Conservation (phyloP, 1,139 yeast species). For the Taphrina populina region DNA sequence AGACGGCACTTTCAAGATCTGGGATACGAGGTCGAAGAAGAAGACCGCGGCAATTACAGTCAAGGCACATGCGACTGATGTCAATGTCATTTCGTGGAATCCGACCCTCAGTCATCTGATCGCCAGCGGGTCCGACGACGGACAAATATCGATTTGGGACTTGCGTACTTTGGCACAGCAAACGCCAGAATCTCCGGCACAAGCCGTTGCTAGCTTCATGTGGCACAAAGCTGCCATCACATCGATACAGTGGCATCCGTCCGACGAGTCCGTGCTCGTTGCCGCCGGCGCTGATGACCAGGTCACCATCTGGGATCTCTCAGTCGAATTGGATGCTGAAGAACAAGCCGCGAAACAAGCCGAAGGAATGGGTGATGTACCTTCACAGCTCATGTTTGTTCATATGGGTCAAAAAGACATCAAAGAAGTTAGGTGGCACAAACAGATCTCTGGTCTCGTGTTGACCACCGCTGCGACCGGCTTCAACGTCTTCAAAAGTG, state of each 20-base stretch:
- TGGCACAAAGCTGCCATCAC: conserved; percentile 95
- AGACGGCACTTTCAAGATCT: conserved; percentile 87
- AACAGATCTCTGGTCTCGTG: conserved; percentile 92
- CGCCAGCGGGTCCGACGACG: conserved; percentile 97
- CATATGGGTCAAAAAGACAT: conserved; percentile 94
- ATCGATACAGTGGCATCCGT: conserved; percentile 88
- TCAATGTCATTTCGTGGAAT: conserved; percentile 96
- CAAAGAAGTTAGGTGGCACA: conserved; percentile 97
- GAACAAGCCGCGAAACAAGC: conserved; percentile 75
- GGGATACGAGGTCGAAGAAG: conserved; percentile 89
- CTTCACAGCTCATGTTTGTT: conserved; percentile 91
- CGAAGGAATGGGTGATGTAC: conserved; percentile 82
- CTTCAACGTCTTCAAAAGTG: conserved; percentile 87
- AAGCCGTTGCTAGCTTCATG: conserved; percentile 77
- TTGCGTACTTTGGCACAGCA: conserved; percentile 66
- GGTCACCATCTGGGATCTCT: conserved; percentile 94
- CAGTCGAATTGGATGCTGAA: conserved; percentile 96
- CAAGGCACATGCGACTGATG: conserved; percentile 75
- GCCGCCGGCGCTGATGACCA: conserved; percentile 96
- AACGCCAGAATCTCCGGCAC: conserved; percentile 47
- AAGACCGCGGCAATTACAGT: conserved; percentile 86
- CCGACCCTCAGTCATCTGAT: conserved; percentile 77
- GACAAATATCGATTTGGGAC: conserved; percentile 98
- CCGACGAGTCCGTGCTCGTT: conserved; percentile 91
- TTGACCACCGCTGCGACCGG: conserved; percentile 97